Conservation (phyloP, 495 filamentous ascomycete species). For the Aspergillus bertholletiae region DNA sequence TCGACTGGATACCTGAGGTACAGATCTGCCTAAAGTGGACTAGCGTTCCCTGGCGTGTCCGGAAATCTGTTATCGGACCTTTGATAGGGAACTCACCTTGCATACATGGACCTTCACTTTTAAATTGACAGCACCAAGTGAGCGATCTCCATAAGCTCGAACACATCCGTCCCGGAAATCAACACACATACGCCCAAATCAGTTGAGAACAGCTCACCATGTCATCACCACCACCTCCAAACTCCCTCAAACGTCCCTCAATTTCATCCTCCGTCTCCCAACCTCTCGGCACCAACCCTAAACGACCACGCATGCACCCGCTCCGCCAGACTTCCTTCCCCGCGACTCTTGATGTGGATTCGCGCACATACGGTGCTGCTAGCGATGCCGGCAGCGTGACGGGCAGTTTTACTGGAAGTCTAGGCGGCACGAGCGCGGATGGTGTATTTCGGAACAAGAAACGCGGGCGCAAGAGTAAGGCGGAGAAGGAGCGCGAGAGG, state of each 20-base stretch:
- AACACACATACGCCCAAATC: no score
- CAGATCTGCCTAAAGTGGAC: no score
- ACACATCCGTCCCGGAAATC: no score
- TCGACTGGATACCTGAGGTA: no score
- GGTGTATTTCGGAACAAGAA: constrained; percentile 52
- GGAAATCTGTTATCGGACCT: no score
- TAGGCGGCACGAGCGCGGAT: constrained; percentile 52
- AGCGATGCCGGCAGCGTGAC: constrained; percentile 67
- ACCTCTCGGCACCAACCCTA: constrained; percentile 27
- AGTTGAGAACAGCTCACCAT: no score
- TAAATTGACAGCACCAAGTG: no score
- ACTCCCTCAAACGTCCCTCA: constrained; percentile 43
- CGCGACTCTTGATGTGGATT: constrained; percentile 43
- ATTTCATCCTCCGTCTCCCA: constrained; percentile 38
- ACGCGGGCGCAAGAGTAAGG: constrained; percentile 64
- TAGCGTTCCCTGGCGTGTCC: no score
- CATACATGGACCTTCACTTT: no score
- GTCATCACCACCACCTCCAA: constrained; percentile 45
- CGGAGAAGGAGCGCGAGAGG: constrained; percentile 41
- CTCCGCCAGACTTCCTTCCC: constrained; percentile 90
- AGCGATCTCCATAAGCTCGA: no score
- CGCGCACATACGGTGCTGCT: constrained; percentile 63
- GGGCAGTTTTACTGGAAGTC: constrained; percentile 53
- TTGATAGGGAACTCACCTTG: no score
- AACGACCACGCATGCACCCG: constrained; percentile 56